These are phyloP conservation scores for Sequoiadendron giganteum DNA, from an alignment of 75 land plant species.

Conservation along the genomic window DNA sequence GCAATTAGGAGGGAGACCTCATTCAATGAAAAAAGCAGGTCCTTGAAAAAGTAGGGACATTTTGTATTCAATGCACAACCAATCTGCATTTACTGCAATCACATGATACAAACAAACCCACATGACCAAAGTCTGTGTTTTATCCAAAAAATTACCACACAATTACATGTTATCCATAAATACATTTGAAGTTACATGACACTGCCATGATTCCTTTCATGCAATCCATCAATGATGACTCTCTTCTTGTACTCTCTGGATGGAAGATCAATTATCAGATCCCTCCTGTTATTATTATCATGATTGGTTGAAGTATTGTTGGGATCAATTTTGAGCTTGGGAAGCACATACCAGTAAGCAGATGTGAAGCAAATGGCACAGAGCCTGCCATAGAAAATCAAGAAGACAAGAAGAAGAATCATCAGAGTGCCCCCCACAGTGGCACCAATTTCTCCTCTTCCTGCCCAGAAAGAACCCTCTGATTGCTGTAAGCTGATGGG, in stretches of 20 bases:
- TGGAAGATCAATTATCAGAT: background rate
- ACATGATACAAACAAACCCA: background rate
- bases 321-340: background rate
- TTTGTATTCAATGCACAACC: background rate
- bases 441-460: background rate
- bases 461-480: background rate
- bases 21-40: too few relatives aligned
- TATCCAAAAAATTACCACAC: background rate
- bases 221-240: slow-evolving; percentile 4
- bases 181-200: background rate
- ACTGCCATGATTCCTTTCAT: background rate
- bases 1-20: background rate
- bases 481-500: background rate
- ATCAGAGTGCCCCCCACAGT: background rate
- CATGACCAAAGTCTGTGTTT: too few relatives aligned
- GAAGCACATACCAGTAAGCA: slow-evolving; percentile 9
- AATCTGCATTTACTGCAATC: background rate
- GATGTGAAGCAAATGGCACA: slow-evolving; percentile 3
- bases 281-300: background rate
- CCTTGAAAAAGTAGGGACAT: background rate
- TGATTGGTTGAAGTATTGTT: background rate
- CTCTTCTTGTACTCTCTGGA: slow-evolving; percentile 7
- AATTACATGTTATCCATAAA: background rate
- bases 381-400: slow-evolving; percentile 8
- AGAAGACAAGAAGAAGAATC: background rate